Evolutionary conservation across 2,329 filamentous ascomycete genomes (phyloP).

Genomic region (Colletotrichum tanaceti): DNA sequence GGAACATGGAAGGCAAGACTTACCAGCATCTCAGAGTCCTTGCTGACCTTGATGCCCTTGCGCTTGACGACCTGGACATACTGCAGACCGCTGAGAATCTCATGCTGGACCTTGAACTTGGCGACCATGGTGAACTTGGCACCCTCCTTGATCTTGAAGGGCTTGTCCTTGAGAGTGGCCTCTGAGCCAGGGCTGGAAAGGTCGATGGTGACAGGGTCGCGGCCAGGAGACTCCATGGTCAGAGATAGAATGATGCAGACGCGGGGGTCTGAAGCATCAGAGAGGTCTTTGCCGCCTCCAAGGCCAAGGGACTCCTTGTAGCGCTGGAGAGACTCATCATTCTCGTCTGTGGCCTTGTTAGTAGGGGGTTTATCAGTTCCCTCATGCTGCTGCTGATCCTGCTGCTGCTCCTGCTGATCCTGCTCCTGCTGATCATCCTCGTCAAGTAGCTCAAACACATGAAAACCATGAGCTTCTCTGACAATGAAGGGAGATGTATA

Average conservation of each 20-base stretch:
- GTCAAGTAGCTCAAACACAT: not conserved
- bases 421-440: slow-evolving; percentile 5
- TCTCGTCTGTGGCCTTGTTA: slow-evolving; percentile 59
- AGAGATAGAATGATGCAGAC: slow-evolving; percentile 95
- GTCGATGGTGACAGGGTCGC: slow-evolving; percentile 88
- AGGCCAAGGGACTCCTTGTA: slow-evolving; percentile 98
- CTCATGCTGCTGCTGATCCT: not conserved
- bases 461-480: slow-evolving; percentile 20
- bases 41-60: slow-evolving; percentile 86
- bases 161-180: slow-evolving; percentile 84
- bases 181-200: slow-evolving; percentile 80
- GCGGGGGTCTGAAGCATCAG: slow-evolving; percentile 83
- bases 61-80: slow-evolving; percentile 95
- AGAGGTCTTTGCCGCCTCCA: slow-evolving; percentile 76
- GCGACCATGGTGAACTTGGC: slow-evolving; percentile 94
- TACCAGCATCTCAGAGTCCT: slow-evolving; percentile 98
- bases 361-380: slow-evolving; percentile 16
- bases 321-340: slow-evolving; percentile 94
- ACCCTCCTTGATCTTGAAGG: slow-evolving; percentile 98
- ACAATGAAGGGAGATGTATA: slow-evolving; percentile 25
- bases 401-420: not conserved
- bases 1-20: slow-evolving; percentile 49
- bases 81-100: slow-evolving; percentile 94
- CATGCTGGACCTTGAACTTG: slow-evolving; percentile 94
- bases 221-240: slow-evolving; percentile 86